These are phyloP conservation scores for Hanseniaspora mollemarum DNA, from an alignment of 805 yeast genomes.

Conservation along the genomic window DNA sequence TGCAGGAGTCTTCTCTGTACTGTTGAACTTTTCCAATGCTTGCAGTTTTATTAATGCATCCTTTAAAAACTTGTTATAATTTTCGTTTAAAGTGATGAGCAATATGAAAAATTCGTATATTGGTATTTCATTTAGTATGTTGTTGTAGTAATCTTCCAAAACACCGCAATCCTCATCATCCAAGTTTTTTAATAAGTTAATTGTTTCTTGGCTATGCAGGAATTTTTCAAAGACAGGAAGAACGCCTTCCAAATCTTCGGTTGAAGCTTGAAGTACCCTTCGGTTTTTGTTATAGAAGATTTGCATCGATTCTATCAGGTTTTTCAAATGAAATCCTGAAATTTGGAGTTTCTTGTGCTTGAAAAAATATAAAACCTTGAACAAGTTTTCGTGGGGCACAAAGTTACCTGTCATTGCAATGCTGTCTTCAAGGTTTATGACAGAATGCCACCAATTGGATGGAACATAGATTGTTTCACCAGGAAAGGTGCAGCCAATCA, in stretches of 20 bases:
- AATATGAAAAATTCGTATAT: conserved; percentile 50
- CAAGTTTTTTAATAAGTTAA: conserved; percentile 19
- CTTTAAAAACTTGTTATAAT: background rate
- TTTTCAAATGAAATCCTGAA: conserved; percentile 62
- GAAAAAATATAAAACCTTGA: conserved; percentile 55
- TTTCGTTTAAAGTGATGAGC: conserved; percentile 34
- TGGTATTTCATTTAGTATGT: conserved; percentile 35
- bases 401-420: conserved; percentile 85
- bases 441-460: conserved; percentile 96
- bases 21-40: background rate
- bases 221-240: conserved; percentile 24
- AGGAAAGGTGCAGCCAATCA: conserved; percentile 62
- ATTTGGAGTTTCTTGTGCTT: conserved; percentile 57
- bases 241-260: conserved; percentile 25
- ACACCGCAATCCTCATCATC: conserved; percentile 59
- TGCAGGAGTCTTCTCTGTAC: background rate
- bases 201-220: background rate
- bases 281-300: conserved; percentile 17
- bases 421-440: conserved; percentile 71
- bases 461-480: conserved; percentile 86
- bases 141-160: conserved; percentile 25
- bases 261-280: conserved; percentile 18
- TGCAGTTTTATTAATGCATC: background rate
- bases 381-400: conserved; percentile 54
- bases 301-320: conserved; percentile 34